Evolutionary conservation across 495 filamentous ascomycete species (phyloP), one percentile per base, ranked within the genome.

Genomic region (Xylaria palmicola): DNA sequence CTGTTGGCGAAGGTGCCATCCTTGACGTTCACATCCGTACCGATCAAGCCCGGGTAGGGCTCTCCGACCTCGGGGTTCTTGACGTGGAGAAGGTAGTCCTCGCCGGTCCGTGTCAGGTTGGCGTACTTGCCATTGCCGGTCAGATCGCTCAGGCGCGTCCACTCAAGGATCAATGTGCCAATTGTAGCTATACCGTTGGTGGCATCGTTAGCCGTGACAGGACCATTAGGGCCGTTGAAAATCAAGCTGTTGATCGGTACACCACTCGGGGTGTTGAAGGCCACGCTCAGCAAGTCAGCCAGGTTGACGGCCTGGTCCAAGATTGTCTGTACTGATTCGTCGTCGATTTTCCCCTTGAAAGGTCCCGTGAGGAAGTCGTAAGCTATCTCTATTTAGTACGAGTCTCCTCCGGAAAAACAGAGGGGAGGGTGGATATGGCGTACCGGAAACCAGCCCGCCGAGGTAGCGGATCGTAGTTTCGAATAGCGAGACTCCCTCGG

Each of bases 381-480:
- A 6, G 85, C 92, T 83, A 40, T 32, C 60, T 50, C 2, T 36
- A 36, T 3, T 59, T 20, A 26, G 4, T 27, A 32, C 2, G 36
- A 2, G 6, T 7, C n/a, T 34, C 27, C 1, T 34, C n/a, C n/a
- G n/a, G n/a, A n/a, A n/a, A n/a, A n/a, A n/a, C n/a, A n/a, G n/a
- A 9, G 17, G 8, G 13, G 6, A 17, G 12, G 20, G 10, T 24
- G 37, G 7, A 4, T 15, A 10, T 45, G 13, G 43, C 43, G 7
- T 64, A 81, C 80, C 78, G 8, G 92, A 90, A 41, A 95, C 63
- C 63, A 96, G 77, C 17, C 92, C 92, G 15, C 79, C 91, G 3
- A 96, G 76, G 64, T 95, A 96, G 4, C 91, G 88, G 66, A 96
- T 96, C 2, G 90, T 95, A 2, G 91, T 96, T 74, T 96, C 91